phyloP scores from a whole-genome alignment of 441 rosid genomes.

The Pelargonium australe region DNA sequence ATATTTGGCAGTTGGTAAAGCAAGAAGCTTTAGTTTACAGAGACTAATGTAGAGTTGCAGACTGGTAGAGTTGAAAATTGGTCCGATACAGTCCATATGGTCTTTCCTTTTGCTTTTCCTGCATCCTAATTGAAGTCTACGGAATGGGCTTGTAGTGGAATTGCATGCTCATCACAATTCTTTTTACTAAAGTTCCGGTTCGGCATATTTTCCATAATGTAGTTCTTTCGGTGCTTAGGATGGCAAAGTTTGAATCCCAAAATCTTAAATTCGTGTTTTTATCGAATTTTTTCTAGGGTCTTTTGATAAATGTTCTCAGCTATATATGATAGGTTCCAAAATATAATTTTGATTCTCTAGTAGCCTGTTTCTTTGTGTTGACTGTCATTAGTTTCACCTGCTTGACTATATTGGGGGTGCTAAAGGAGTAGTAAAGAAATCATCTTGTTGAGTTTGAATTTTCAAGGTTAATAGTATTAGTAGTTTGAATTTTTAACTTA shows the following conservation, averaged over 20 bases:
- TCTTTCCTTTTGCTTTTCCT: not conserved
- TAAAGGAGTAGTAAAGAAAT: not conserved
- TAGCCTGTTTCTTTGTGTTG: not conserved
- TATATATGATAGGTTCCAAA: not conserved
- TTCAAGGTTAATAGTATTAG: not conserved
- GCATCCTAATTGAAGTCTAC: not conserved
- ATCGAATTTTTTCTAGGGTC: not conserved
- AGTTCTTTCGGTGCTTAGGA: not conserved
- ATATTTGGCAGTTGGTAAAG: not conserved
- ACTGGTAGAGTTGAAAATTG: not conserved
- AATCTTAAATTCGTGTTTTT: not conserved
- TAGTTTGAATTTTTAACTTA: conserved; percentile 10
- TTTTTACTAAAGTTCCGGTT: not conserved
- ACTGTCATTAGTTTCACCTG: not conserved
- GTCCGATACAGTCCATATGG: not conserved
- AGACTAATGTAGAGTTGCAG: not conserved
- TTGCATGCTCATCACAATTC: not conserved
- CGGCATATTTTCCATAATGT: not conserved
- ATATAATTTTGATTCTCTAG: not conserved
- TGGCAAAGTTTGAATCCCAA: not conserved
- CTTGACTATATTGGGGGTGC: not conserved
- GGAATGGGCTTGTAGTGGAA: not conserved
- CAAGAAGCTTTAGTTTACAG: conserved; percentile 2
- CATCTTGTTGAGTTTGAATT: not conserved
- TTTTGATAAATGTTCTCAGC: not conserved